Conservation (phyloP, 1,139 yeast genomes). For the Yamadazyma pseudoaaseri region DNA sequence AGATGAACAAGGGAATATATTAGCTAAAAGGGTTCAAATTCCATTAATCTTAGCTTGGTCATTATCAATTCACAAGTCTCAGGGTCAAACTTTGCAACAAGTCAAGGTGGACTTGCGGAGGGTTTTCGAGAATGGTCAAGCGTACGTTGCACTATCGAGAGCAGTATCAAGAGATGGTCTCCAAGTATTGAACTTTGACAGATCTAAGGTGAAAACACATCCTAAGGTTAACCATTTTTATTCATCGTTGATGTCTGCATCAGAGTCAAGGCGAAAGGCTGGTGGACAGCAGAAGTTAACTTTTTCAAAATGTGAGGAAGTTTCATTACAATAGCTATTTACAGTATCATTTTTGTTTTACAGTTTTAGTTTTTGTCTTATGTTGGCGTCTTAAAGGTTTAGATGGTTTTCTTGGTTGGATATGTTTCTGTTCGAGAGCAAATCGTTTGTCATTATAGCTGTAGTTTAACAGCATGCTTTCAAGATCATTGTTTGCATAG, state of each 20-base stretch:
- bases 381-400: too few species aligned
- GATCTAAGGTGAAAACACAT: constrained; percentile 58
- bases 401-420: too few species aligned
- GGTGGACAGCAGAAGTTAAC: constrained; percentile 14
- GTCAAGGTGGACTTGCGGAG: constrained; percentile 77
- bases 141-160: constrained; percentile 88
- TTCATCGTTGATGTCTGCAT: constrained; percentile 27
- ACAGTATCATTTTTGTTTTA: too few species aligned
- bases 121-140: constrained; percentile 91
- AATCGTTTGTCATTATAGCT: too few species aligned
- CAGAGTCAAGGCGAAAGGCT: constrained; percentile 7
- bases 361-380: too few species aligned
- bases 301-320: too few species aligned
- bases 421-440: too few species aligned
- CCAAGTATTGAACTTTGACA: constrained; percentile 71
- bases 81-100: constrained; percentile 86
- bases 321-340: background rate
- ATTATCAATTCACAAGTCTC: constrained; percentile 90
- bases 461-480: too few species aligned
- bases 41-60: constrained; percentile 96
- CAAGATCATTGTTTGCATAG: too few species aligned
- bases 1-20: constrained; percentile 30
- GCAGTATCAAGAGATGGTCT: constrained; percentile 79
- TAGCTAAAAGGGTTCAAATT: constrained; percentile 50
- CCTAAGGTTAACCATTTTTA: constrained; percentile 64